Evolutionary conservation across 208 protist species (phyloP).

Genomic region (Trypanosoma scelopori): DNA sequence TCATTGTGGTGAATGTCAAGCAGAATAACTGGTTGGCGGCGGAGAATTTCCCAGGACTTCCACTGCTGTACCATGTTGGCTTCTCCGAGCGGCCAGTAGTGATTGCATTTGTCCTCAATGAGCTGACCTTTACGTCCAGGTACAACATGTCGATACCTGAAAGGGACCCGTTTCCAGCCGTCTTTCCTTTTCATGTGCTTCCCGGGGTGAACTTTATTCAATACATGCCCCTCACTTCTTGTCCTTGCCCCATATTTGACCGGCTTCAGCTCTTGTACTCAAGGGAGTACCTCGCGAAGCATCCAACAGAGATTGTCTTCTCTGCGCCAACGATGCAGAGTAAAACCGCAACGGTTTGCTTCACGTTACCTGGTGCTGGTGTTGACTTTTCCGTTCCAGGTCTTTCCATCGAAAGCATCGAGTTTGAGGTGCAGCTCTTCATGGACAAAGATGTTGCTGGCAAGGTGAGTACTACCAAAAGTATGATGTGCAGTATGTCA

Average conservation of each 20-base stretch:
- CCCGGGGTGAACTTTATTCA: conserved; percentile 82
- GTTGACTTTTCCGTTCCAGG: conserved; percentile 46
- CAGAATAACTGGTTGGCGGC: conserved; percentile 46
- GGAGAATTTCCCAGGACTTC: conserved; percentile 57
- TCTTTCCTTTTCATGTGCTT: conserved; percentile 52
- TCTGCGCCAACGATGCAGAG: conserved; percentile 27
- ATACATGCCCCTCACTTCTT: conserved; percentile 38
- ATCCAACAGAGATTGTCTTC: conserved; percentile 52
- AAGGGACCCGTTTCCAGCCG: conserved; percentile 33
- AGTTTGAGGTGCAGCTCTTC: conserved; percentile 58
- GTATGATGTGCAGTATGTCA: neutral
- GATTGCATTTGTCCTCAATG: conserved; percentile 74
- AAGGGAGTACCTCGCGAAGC: conserved; percentile 33
- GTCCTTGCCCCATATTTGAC: conserved; percentile 59
- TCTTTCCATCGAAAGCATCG: conserved; percentile 51
- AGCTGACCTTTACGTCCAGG: conserved; percentile 57
- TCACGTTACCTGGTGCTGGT: conserved; percentile 55
- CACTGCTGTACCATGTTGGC: conserved; percentile 50
- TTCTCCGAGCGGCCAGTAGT: conserved; percentile 36
- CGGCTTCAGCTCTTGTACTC: conserved; percentile 47
- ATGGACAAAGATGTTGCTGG: conserved; percentile 9
- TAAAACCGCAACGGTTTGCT: conserved; percentile 43
- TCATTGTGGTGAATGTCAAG: conserved; percentile 53
- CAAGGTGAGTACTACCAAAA: neutral
- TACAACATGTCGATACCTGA: conserved; percentile 55